Evolutionary conservation across 2,329 filamentous ascomycete species (phyloP).

Genomic region (Trichoderma pleuroti): DNA sequence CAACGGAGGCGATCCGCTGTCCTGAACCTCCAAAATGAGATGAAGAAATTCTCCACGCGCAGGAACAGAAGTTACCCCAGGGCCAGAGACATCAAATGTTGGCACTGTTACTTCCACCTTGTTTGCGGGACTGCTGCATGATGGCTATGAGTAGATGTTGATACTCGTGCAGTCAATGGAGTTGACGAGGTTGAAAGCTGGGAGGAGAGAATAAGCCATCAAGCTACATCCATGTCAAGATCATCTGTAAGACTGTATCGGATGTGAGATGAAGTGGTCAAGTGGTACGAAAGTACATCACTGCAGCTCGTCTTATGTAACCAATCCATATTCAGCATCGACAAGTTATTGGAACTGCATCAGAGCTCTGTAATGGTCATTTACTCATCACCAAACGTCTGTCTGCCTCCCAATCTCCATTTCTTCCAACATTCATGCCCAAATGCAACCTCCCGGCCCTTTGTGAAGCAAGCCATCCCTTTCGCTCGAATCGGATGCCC

Average conservation of each 20-base stretch:
- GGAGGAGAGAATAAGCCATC: neutral
- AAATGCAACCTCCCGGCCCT: neutral
- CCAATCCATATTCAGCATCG: neutral
- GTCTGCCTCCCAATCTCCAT: neutral
- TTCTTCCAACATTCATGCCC: neutral
- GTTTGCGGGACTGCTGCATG: conserved; percentile 26
- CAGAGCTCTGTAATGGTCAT: neutral
- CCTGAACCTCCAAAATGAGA: neutral
- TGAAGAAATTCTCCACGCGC: neutral
- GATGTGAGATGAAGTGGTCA: neutral
- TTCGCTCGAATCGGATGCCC: neutral
- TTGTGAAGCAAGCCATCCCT: neutral
- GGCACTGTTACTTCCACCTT: conserved; percentile 16
- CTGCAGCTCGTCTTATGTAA: neutral
- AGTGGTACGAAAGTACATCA: neutral
- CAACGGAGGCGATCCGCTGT: neutral
- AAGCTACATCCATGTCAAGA: neutral
- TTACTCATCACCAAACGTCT: neutral
- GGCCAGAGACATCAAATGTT: neutral
- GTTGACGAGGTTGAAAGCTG: neutral
- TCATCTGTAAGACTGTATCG: neutral
- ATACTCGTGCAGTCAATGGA: neutral
- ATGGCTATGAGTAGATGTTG: neutral
- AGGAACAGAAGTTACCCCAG: neutral
- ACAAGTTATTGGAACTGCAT: neutral